Conservation (phyloP, 495 filamentous ascomycete genomes). For the Evansstolkia leycettana region DNA sequence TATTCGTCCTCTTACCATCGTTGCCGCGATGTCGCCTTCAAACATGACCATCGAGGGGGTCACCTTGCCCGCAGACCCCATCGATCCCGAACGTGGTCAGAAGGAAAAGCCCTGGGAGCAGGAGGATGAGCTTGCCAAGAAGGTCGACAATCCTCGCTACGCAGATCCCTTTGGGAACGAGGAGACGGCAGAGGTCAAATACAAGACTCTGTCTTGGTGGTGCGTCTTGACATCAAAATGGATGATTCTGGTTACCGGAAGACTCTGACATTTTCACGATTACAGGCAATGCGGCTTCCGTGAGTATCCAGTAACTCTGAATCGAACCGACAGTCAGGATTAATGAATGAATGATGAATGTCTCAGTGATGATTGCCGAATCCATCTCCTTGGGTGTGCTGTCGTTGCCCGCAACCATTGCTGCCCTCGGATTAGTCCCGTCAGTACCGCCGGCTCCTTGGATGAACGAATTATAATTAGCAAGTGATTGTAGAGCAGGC, state of each 20-base stretch:
- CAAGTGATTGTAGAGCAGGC: slow-evolving; percentile 34
- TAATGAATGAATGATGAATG: too few relatives aligned
- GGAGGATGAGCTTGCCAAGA: too few relatives aligned
- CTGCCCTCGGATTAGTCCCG: slow-evolving; percentile 41
- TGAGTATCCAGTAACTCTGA: slow-evolving; percentile 4
- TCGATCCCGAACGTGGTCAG: too few relatives aligned
- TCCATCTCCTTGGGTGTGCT: slow-evolving; percentile 50
- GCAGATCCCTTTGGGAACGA: slow-evolving; percentile 14
- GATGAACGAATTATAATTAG: too few relatives aligned
- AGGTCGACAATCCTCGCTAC: not conserved
- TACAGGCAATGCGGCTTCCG: slow-evolving; percentile 9
- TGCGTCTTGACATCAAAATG: not conserved
- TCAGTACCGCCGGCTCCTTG: not conserved
- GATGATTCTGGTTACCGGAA: not conserved
- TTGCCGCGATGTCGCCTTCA: too few relatives aligned
- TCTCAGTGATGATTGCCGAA: slow-evolving; percentile 46
- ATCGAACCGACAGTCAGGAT: not conserved
- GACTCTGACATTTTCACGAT: not conserved
- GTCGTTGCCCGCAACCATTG: slow-evolving; percentile 42
- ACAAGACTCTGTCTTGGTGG: slow-evolving; percentile 17
- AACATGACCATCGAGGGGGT: too few relatives aligned
- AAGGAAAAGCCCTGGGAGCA: too few relatives aligned
- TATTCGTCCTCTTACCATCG: too few relatives aligned
- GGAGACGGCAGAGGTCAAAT: slow-evolving; percentile 8
- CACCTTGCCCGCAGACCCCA: too few relatives aligned